Evolutionary conservation across 1,284 basidiomycete species (phyloP).

Genomic region (Mrakiaceae sp.): DNA sequence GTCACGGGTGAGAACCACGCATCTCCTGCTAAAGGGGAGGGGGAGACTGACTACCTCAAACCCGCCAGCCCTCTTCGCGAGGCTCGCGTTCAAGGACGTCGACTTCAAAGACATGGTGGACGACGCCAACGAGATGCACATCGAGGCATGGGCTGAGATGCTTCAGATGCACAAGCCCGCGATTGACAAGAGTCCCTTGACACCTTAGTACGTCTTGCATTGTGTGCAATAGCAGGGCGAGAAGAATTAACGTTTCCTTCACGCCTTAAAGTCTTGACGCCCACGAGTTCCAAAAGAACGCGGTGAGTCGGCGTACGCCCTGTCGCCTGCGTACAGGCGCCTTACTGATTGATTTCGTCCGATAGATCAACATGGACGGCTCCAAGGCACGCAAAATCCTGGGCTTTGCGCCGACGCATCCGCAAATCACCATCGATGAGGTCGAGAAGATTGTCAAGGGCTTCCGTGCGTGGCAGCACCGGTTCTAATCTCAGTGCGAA

Average conservation of each 20-base stretch:
- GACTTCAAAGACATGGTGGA: conserved; percentile 59
- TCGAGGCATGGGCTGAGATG: conserved; percentile 76
- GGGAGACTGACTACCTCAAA: conserved; percentile 19
- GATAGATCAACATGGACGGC: conserved; percentile 29
- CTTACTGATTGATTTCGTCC: background rate
- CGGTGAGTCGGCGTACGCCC: background rate
- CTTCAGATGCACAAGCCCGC: conserved; percentile 60
- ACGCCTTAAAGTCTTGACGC: conserved; percentile 19
- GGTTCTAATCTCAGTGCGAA: background rate
- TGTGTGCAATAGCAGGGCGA: conserved; percentile 39
- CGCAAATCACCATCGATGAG: conserved; percentile 36
- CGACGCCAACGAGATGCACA: conserved; percentile 74
- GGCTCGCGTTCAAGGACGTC: conserved; percentile 18
- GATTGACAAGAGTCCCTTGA: conserved; percentile 60
- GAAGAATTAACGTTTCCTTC: conserved; percentile 38
- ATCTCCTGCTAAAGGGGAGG: conserved; percentile 48
- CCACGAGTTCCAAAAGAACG: conserved; percentile 1
- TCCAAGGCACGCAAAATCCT: conserved; percentile 38
- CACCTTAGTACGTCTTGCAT: conserved; percentile 50
- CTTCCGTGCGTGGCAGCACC: conserved; percentile 21
- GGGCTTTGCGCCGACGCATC: conserved; percentile 55
- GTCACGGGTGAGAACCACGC: conserved; percentile 45
- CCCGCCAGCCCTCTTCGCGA: background rate
- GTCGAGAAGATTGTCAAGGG: conserved; percentile 27
- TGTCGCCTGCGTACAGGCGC: background rate